phyloP scores from a whole-genome alignment of 768 basidiomycete species.

The Tulasnella sp. region DNA sequence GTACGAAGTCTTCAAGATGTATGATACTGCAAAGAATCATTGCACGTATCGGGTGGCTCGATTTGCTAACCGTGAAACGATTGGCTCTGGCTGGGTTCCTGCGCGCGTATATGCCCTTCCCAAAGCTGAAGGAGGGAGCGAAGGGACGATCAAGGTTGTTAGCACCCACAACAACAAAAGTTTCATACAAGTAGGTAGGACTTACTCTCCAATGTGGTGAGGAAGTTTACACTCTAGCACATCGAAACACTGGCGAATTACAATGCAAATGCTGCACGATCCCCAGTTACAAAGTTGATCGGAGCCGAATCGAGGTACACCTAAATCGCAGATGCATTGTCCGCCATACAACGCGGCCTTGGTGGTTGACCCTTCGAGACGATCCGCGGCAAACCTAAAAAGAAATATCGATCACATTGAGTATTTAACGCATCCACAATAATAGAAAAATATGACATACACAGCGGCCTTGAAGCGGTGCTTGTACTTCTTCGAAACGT shows the following conservation, averaged over 20 bases:
- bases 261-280: slow-evolving; percentile 18
- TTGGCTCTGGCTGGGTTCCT: background rate
- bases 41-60: background rate
- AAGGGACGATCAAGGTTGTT: background rate
- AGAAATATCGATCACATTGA: too few relatives aligned
- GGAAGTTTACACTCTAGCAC: background rate
- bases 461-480: background rate
- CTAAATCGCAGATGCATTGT: slow-evolving; percentile 17
- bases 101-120: slow-evolving; percentile 16
- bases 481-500: slow-evolving; percentile 17
- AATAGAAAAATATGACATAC: background rate
- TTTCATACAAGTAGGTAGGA: background rate
- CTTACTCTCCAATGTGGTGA: background rate
- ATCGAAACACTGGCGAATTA: slow-evolving; percentile 13
- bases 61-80: slow-evolving; percentile 14
- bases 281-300: slow-evolving; percentile 7
- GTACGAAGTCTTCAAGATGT: background rate
- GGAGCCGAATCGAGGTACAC: background rate
- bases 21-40: slow-evolving; percentile 19
- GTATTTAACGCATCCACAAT: too few relatives aligned
- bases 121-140: background rate
- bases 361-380: slow-evolving; percentile 11
- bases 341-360: slow-evolving; percentile 18
- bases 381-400: background rate
- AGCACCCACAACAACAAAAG: background rate